Conservation (phyloP, 1,139 yeast species). For the Meyerozyma carpophila region DNA sequence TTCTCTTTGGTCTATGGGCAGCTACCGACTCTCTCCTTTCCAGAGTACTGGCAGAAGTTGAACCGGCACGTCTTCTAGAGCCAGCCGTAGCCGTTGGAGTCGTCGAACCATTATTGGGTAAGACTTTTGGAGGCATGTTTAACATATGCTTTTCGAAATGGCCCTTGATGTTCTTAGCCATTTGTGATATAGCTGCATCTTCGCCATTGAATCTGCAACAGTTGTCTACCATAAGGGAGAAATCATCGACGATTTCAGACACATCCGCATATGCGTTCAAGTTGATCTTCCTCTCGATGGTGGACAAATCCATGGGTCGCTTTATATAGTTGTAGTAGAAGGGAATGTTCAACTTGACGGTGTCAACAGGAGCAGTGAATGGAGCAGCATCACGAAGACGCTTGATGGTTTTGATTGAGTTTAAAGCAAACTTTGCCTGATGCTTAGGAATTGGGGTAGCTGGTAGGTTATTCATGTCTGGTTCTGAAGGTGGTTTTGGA, state of each 20-base stretch:
- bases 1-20: slow-evolving; percentile 79
- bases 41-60: slow-evolving; percentile 45
- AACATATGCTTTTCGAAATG: slow-evolving; percentile 91
- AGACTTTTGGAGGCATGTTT: slow-evolving; percentile 80
- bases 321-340: slow-evolving; percentile 78
- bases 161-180: slow-evolving; percentile 87
- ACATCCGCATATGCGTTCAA: slow-evolving; percentile 69
- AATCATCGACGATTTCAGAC: slow-evolving; percentile 68
- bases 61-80: slow-evolving; percentile 51
- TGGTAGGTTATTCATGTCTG: slow-evolving; percentile 66
- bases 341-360: slow-evolving; percentile 82
- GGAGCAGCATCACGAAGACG: slow-evolving; percentile 92
- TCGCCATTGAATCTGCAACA: slow-evolving; percentile 84
- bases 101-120: slow-evolving; percentile 28
- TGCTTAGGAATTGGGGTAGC: slow-evolving; percentile 76
- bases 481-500: slow-evolving; percentile 66
- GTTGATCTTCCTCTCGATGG: slow-evolving; percentile 76
- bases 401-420: slow-evolving; percentile 74
- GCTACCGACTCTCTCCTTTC: slow-evolving; percentile 37
- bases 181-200: slow-evolving; percentile 74
- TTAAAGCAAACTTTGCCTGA: slow-evolving; percentile 67
- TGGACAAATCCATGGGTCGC: slow-evolving; percentile 90
- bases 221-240: slow-evolving; percentile 78
- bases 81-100: slow-evolving; percentile 26
- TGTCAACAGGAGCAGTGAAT: slow-evolving; percentile 85